A percentile compares a stretch with the other conserved stretches of the same genome.
Conservation (phyloP, 495 filamentous ascomycete genomes). For the Aspergillus mulundensis region DNA sequence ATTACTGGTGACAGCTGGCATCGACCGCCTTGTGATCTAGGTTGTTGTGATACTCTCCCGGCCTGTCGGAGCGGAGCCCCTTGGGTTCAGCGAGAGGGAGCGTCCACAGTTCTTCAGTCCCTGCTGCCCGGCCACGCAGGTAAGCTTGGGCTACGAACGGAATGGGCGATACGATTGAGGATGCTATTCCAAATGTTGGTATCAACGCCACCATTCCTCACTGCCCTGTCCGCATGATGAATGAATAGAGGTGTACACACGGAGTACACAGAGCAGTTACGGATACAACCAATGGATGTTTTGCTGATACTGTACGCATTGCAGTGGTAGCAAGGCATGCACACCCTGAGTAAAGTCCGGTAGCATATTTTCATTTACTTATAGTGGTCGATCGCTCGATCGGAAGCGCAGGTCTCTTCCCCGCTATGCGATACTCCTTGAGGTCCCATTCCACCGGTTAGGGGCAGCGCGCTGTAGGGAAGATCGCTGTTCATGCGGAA, state of each 20-base stretch:
- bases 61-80: conserved; percentile 7
- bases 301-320: neutral
- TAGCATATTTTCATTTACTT: neutral
- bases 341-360: neutral
- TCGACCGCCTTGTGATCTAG: conserved; percentile 20
- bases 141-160: neutral
- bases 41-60: conserved; percentile 16
- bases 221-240: conserved; percentile 8
- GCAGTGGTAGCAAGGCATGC: conserved; percentile 3
- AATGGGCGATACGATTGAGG: neutral
- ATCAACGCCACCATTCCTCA: neutral
- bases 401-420: conserved; percentile 18
- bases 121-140: neutral
- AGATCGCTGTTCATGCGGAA: conserved; percentile 17
- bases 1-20: conserved; percentile 27
- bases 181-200: neutral
- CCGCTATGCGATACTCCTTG: conserved; percentile 16
- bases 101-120: neutral
- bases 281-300: neutral
- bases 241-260: neutral
- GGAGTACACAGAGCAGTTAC: neutral
- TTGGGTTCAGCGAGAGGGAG: neutral
- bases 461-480: conserved; percentile 6
- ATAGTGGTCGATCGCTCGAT: conserved; percentile 21
- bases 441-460: conserved; percentile 20